Evolutionary conservation across 2,329 filamentous ascomycete genomes (phyloP), one percentile per base, ranked within the genome.

Genomic region (Aspergillus hortae): DNA sequence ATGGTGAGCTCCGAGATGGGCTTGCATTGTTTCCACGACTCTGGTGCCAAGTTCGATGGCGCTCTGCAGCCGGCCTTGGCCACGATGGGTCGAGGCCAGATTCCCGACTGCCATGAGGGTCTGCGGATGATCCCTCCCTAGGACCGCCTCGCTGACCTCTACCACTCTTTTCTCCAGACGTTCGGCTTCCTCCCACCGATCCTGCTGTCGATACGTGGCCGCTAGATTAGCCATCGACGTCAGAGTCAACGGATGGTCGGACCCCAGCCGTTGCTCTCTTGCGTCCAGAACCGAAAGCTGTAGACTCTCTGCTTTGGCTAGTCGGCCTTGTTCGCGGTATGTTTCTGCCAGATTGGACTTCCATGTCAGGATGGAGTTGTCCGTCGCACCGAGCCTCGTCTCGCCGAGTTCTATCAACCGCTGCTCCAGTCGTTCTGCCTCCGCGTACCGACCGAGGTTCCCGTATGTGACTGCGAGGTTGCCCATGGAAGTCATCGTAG

Each of bases 171-270:
- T 43, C 17, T 51, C 49, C 7, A 57, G 35, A 17, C 51, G 17
- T 41, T 56, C 55, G 3, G 53, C 55, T 14, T 53, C 53, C 10
- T 46, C 25, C 45, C 40, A 44, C n/a, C 47, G 53, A 3, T 48
- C 50, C 36, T 43, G 45, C 4, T 42, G 25, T 11, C 46, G 41
- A 27, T 52, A 55, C n/a, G 45, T 51, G 4, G 52, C 42, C 7
- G 49, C 49, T 9, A 57, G 36, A 11, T 55, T 57, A 2, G 52
- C 44, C 47, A 55, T 55, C 12, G 49, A 48, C 2, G 44, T 53
- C 5, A 53, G 32, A 4, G 52, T 53, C 1, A 32, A 6, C 4
- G 46, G 44, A 46, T 57, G 46, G 15, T 38, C 21, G 5, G 15
- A 7, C 2, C 53, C 50, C 1, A 53, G 19, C 12, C 14, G 12